Evolutionary conservation across 176 grass and related monocot species (phyloP).

Genomic region (Sorghum bicolor): DNA sequence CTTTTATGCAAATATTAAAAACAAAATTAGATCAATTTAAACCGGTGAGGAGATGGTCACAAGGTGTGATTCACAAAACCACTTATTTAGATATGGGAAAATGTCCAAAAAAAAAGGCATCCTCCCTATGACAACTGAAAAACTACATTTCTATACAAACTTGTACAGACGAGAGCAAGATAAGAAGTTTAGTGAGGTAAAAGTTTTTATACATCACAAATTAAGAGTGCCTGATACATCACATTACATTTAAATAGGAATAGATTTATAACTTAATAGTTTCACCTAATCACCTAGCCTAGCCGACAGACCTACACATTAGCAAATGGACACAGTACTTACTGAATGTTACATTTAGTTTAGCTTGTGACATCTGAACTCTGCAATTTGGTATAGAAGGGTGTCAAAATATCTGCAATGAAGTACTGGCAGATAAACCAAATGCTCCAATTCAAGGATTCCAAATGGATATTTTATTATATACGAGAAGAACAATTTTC

Average conservation of each 20-base stretch:
- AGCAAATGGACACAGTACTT: constrained; percentile 57
- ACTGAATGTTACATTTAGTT: constrained; percentile 51
- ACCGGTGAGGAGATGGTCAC: constrained; percentile 21
- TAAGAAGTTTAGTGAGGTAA: constrained; percentile 6
- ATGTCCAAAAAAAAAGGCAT: neutral
- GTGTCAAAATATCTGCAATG: constrained; percentile 54
- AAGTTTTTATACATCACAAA: neutral
- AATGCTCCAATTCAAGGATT: constrained; percentile 35
- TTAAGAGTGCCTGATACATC: neutral
- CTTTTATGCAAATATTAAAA: constrained; percentile 30
- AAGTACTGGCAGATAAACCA: constrained; percentile 56
- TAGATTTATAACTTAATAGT: constrained; percentile 12
- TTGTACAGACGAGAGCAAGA: constrained; percentile 8
- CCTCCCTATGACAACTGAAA: neutral
- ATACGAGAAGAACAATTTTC: constrained; percentile 11
- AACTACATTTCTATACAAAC: constrained; percentile 17
- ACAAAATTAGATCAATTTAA: constrained; percentile 15
- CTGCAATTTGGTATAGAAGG: constrained; percentile 55
- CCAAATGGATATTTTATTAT: constrained; percentile 33
- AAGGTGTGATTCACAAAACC: neutral
- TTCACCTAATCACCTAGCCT: constrained; percentile 35
- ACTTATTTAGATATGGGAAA: constrained; percentile 2
- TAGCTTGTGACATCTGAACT: constrained; percentile 58
- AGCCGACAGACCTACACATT: constrained; percentile 28
- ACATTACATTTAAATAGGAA: constrained; percentile 31